Conservation (phyloP, 768 basidiomycete species). For the Antrodiella citrinella region DNA sequence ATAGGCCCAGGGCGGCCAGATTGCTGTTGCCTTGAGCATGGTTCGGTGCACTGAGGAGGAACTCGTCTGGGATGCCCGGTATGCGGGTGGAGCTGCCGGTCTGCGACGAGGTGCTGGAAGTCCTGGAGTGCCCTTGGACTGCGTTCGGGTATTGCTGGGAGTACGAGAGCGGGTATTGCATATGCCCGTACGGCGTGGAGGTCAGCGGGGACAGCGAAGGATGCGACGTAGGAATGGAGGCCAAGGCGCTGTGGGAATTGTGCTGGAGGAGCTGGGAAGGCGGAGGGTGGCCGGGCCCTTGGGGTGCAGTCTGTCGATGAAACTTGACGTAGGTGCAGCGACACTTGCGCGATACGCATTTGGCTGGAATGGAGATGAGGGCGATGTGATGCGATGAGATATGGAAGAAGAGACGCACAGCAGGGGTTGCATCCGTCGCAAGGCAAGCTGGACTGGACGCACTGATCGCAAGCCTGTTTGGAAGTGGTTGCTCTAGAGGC, state of each 20-base stretch:
- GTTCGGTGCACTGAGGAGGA: slow-evolving; percentile 33
- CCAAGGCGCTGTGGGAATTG: slow-evolving; percentile 16
- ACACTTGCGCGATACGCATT: slow-evolving; percentile 63
- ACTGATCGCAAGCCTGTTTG: slow-evolving; percentile 82
- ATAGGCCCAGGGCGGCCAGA: slow-evolving; percentile 21
- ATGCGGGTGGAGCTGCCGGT: not conserved
- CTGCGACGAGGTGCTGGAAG: not conserved
- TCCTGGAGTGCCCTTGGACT: not conserved
- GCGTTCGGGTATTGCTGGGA: not conserved
- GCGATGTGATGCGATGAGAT: slow-evolving; percentile 1
- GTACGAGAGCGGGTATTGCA: not conserved
- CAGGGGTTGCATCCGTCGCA: slow-evolving; percentile 80
- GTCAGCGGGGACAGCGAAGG: slow-evolving; percentile 8
- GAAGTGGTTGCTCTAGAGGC: slow-evolving; percentile 69
- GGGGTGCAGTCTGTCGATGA: slow-evolving; percentile 73
- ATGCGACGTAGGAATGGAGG: slow-evolving; percentile 12
- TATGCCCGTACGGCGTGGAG: not conserved
- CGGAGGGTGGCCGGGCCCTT: slow-evolving; percentile 59
- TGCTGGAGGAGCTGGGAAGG: slow-evolving; percentile 10
- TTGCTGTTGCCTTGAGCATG: slow-evolving; percentile 19
- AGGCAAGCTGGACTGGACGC: slow-evolving; percentile 64
- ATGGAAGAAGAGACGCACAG: slow-evolving; percentile 36
- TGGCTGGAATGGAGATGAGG: slow-evolving; percentile 36
- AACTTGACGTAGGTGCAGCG: slow-evolving; percentile 79
- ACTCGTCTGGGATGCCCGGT: slow-evolving; percentile 31